Percentiles rank a stretch among this genome's conserved stretches.
Conservation (phyloP, 192 early-diverging fungal species). For the Thamnidium elegans region DNA sequence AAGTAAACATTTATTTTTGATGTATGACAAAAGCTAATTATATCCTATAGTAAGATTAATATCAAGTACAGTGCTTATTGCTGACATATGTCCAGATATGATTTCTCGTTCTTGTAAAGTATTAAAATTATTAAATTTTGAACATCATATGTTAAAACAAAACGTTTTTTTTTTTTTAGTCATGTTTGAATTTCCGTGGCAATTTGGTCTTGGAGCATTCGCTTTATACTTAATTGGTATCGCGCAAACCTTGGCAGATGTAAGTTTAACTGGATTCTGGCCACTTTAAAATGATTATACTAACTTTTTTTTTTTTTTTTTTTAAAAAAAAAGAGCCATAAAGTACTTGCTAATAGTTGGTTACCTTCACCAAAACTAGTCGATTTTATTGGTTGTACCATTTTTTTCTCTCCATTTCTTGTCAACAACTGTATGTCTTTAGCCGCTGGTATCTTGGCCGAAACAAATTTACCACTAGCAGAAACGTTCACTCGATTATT, state of each 20-base stretch:
- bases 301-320: background rate
- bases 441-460: constrained; percentile 20
- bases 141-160: background rate
- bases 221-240: constrained; percentile 35
- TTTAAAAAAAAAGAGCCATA: constrained; percentile 21
- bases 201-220: constrained; percentile 31
- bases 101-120: constrained; percentile 28
- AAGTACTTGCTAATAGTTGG: constrained; percentile 30
- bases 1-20: background rate
- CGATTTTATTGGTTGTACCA: constrained; percentile 21
- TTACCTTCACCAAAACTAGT: constrained; percentile 27
- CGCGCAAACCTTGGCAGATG: constrained; percentile 28
- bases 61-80: constrained; percentile 18
- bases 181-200: constrained; percentile 22
- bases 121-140: background rate
- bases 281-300: background rate
- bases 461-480: constrained; percentile 3
- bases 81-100: constrained; percentile 12
- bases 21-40: background rate
- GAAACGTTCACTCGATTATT: constrained; percentile 21
- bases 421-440: constrained; percentile 28
- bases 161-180: background rate
- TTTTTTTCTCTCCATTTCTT: constrained; percentile 26
- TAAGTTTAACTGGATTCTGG: background rate
- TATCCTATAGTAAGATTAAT: constrained; percentile 22